These are phyloP conservation scores for Durotheca rogersii DNA, from an alignment of 495 filamentous ascomycete species.

Conservation along the genomic window DNA sequence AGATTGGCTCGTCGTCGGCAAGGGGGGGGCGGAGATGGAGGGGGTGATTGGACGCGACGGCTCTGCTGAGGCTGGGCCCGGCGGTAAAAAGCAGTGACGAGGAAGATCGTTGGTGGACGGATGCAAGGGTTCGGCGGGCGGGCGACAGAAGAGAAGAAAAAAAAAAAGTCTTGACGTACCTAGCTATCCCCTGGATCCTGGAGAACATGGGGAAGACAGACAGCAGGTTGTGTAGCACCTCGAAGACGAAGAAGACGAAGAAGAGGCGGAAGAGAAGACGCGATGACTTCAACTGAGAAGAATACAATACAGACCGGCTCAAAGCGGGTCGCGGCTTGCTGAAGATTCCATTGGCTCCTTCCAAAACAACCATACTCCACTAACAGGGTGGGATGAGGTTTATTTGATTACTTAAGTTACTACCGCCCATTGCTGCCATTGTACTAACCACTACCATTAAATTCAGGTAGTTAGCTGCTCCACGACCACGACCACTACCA, in stretches of 20 bases:
- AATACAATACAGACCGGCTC: no score
- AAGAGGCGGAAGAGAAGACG: not conserved
- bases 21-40: slow-evolving; percentile 19
- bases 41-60: slow-evolving; percentile 30
- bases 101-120: slow-evolving; percentile 29
- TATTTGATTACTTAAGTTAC: no score
- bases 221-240: no score
- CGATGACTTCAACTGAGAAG: no score
- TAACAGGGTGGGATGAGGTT: no score
- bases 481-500: no score
- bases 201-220: not conserved
- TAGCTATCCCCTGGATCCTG: slow-evolving; percentile 1
- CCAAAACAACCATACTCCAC: no score
- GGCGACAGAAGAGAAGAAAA: slow-evolving; percentile 18
- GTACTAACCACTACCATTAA: no score
- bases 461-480: no score
- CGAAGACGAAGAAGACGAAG: not conserved
- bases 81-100: slow-evolving; percentile 34
- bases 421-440: no score
- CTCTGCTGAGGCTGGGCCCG: slow-evolving; percentile 31
- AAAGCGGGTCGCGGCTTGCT: no score
- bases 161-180: slow-evolving; percentile 8
- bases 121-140: slow-evolving; percentile 26
- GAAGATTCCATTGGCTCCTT: no score
- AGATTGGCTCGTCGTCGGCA: slow-evolving; percentile 27